Percentiles rank a stretch among this genome's conserved stretches.
phyloP scores from a whole-genome alignment of 768 basidiomycete genomes.

The Wakefieldia striispora region DNA sequence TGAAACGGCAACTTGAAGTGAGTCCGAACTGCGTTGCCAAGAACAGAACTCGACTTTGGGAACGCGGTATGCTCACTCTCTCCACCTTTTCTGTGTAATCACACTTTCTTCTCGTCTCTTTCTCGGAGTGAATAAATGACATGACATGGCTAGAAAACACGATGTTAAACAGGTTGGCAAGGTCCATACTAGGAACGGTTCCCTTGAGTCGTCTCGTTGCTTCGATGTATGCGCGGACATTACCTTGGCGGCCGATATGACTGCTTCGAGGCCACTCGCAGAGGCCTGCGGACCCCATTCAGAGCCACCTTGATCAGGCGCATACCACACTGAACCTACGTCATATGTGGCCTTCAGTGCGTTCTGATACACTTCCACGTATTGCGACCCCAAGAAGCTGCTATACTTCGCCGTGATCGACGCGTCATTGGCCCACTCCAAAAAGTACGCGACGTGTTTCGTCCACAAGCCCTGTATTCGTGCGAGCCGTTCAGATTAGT shows the following conservation, averaged over 20 bases:
- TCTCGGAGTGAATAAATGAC: too few species aligned
- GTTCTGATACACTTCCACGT: slow-evolving; percentile 36
- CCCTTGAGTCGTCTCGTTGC: not conserved
- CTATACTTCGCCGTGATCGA: slow-evolving; percentile 43
- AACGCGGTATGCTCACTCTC: too few species aligned
- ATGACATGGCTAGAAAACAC: not conserved
- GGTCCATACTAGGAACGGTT: slow-evolving; percentile 15
- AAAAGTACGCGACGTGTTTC: slow-evolving; percentile 50
- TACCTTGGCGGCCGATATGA: slow-evolving; percentile 29
- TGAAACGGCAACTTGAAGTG: too few species aligned
- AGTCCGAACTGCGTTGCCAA: too few species aligned
- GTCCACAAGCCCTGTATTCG: slow-evolving; percentile 43
- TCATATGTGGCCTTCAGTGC: slow-evolving; percentile 40
- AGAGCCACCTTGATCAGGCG: slow-evolving; percentile 25
- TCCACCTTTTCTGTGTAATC: too few species aligned
- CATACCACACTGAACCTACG: slow-evolving; percentile 39
- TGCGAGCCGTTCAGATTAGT: not conserved
- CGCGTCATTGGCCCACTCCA: slow-evolving; percentile 44
- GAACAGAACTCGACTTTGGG: too few species aligned
- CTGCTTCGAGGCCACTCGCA: slow-evolving; percentile 30
- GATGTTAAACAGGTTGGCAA: slow-evolving; percentile 2
- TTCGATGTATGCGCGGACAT: not conserved
- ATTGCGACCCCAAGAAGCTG: slow-evolving; percentile 35
- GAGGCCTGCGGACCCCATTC: slow-evolving; percentile 30
- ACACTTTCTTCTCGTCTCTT: too few species aligned